Evolutionary conservation across 345 rosid species (phyloP).

Genomic region (Corchorus olitorius): DNA sequence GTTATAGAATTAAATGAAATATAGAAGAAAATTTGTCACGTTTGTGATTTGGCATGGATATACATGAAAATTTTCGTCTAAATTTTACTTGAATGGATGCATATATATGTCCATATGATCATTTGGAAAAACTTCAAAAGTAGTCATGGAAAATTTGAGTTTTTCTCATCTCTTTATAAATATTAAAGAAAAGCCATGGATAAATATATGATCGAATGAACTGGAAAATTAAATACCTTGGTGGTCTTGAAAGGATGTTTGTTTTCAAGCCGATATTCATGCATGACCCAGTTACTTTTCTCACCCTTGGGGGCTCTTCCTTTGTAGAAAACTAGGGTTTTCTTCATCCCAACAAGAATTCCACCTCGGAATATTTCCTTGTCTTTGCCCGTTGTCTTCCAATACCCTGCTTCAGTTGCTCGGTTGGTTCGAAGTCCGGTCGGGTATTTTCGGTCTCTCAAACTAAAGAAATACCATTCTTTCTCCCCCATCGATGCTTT

Average conservation of each 20-base stretch:
- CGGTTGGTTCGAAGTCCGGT: slow-evolving; percentile 95
- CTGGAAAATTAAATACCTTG: slow-evolving; percentile 39
- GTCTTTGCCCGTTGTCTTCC: slow-evolving; percentile 96
- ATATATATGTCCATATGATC: no score
- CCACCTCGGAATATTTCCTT: slow-evolving; percentile 71
- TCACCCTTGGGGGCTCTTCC: slow-evolving; percentile 97
- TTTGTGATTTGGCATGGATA: no score
- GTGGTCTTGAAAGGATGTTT: slow-evolving; percentile 62
- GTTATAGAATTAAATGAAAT: no score
- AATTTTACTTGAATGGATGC: no score
- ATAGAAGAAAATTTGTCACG: no score
- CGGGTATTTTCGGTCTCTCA: slow-evolving; percentile 90
- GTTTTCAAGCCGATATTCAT: slow-evolving; percentile 83
- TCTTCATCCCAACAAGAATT: slow-evolving; percentile 87
- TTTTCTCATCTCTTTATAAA: no score
- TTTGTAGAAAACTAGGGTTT: slow-evolving; percentile 91
- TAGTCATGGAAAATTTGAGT: no score
- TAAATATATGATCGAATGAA: no score
- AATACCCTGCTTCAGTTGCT: slow-evolving; percentile 92
- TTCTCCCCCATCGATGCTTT: slow-evolving; percentile 99
- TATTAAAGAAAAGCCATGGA: no score
- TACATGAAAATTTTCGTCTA: no score
- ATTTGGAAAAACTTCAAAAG: no score
- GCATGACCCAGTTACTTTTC: slow-evolving; percentile 99
- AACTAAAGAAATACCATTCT: slow-evolving; percentile 91